Evolutionary conservation across 1,284 basidiomycete genomes (phyloP).

Genomic region (Ganoderma sinense): DNA sequence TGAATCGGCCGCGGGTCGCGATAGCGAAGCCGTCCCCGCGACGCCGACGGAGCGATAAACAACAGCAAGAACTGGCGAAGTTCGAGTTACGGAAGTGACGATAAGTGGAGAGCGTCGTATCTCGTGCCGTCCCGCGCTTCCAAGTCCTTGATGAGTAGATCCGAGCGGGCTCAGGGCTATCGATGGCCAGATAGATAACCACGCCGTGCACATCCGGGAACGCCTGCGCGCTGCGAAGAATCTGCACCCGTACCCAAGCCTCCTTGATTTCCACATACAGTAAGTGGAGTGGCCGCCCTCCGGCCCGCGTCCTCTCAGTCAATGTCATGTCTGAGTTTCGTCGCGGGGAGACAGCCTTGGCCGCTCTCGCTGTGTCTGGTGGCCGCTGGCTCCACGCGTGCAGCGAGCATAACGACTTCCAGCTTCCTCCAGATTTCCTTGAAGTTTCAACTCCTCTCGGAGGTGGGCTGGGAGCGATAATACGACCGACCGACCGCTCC

Average conservation of each 20-base stretch:
- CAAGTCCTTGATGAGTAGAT: background rate
- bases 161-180: slow-evolving; percentile 5
- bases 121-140: background rate
- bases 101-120: slow-evolving; percentile 1
- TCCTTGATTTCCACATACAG: background rate
- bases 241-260: background rate
- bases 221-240: background rate
- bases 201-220: background rate
- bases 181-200: slow-evolving; percentile 10
- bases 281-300: background rate
- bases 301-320: background rate
- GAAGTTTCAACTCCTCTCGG: background rate
- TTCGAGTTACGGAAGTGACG: background rate
- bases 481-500: background rate
- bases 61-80: background rate
- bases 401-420: background rate
- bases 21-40: background rate
- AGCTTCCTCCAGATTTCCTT: background rate
- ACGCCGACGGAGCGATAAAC: slow-evolving; percentile 1
- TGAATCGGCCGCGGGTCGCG: background rate
- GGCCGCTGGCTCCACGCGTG: background rate
- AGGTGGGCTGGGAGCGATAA: background rate
- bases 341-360: background rate
- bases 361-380: background rate
- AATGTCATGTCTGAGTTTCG: background rate